Evolutionary conservation across 768 basidiomycete genomes (phyloP), one percentile per base, ranked within the genome.

Genomic region (Trametes villosa): DNA sequence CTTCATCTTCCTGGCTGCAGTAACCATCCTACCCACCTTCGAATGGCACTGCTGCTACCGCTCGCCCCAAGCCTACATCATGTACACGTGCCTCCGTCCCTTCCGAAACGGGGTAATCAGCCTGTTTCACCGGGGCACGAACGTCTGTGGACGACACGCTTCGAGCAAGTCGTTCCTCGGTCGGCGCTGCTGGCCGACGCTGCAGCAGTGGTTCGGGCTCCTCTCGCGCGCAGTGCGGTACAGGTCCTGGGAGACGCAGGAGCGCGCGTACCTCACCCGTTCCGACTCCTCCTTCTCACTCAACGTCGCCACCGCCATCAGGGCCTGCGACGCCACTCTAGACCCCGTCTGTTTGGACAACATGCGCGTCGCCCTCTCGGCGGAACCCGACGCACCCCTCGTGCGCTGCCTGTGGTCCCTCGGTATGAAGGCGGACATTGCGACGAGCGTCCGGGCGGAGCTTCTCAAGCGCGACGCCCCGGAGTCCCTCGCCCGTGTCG

Each of bases 41-140:
- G 30, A 20, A 1, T 34, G 40, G 26, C 54, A 57, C 38, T 64
- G 63, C 24, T 58, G 55, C 3, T 62, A 67, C 47, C 48, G 48
- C 53, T 65, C 63, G 4, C 66, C 53, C 7, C 61, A 59, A 17
- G 31, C 48, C 2, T 22, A 15, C 9, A n/a, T 50, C 4, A 20
- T 34, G 9, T 50, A 34, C 24, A 34, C 31, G 3, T 3, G 22
- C 31, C 5, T 50, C 9, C 48, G 31, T 12, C 12, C 31, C n/a
- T 20, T 50, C n/a, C 48, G 18, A 17, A 33, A 34, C 20, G n/a
- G 2, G 12, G 22, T 36, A 12, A 18, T 31, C n/a, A 33, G 15
- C 8, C 4, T 33, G 11, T 33, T 33, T 15, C 48, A 9, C 20
- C 31, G 4, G 6, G 9, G 20, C 20, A 34, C 20, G 9, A 17